Evolutionary conservation across 306 rosid species (phyloP).

Genomic region (Canavalia ensiformis): DNA sequence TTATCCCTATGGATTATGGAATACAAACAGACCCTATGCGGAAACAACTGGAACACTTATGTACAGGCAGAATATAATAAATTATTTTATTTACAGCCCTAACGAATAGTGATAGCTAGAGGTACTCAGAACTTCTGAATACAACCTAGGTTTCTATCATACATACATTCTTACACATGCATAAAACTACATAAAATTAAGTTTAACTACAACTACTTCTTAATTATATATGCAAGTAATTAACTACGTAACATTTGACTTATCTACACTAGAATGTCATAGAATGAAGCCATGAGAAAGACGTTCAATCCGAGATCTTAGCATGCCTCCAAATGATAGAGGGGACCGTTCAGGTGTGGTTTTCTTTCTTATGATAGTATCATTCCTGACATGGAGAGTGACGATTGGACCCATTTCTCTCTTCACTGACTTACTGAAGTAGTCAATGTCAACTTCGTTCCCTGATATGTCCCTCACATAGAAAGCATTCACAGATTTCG

Average conservation of each 20-base stretch:
- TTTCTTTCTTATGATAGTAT: conserved; percentile 25
- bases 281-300: conserved; percentile 60
- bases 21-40: background rate
- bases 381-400: conserved; percentile 58
- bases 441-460: conserved; percentile 64
- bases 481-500: conserved; percentile 66
- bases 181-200: background rate
- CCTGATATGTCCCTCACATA: conserved; percentile 74
- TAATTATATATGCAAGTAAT: background rate
- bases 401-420: conserved; percentile 64
- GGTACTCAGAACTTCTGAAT: background rate
- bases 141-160: conserved; percentile 19
- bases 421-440: conserved; percentile 66
- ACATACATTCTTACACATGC: background rate
- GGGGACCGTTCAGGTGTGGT: conserved; percentile 35
- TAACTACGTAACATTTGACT: background rate
- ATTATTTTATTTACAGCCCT: conserved; percentile 27
- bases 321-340: conserved; percentile 57
- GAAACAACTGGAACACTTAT: background rate
- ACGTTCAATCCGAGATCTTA: conserved; percentile 57
- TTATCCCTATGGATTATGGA: no score
- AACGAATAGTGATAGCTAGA: background rate
- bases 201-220: background rate
- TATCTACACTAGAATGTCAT: background rate
- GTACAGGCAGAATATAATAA: background rate